A percentile compares a stretch with the other conserved stretches of the same genome.
Evolutionary conservation across 1,139 yeast species (phyloP).

Genomic region (Zygotorulaspora mrakii): DNA sequence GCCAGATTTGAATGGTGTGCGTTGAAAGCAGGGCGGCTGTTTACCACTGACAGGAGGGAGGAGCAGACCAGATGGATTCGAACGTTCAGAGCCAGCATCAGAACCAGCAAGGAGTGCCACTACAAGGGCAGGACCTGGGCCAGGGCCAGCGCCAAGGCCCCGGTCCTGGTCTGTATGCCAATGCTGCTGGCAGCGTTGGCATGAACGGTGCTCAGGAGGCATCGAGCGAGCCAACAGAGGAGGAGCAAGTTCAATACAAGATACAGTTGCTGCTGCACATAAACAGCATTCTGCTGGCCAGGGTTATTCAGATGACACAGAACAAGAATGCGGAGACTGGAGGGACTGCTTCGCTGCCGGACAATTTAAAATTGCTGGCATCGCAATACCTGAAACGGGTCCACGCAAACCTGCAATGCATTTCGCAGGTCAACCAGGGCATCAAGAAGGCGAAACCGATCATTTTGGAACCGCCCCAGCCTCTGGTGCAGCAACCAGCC

Average conservation of each 20-base stretch:
- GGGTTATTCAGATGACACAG: conserved; percentile 28
- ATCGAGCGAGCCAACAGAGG: conserved; percentile 9
- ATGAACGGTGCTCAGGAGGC: not conserved
- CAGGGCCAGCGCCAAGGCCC: too few species aligned
- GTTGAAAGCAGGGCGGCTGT: conserved; percentile 2
- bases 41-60: too few species aligned
- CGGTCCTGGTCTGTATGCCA: too few species aligned
- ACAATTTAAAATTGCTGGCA: conserved; percentile 20
- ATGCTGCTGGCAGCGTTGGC: not conserved
- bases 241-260: conserved; percentile 34
- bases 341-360: conserved; percentile 15
- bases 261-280: conserved; percentile 36
- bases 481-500: conserved; percentile 23
- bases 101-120: too few species aligned
- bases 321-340: conserved; percentile 17
- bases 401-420: conserved; percentile 37
- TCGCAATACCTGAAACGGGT: conserved; percentile 34
- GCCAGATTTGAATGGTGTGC: too few species aligned
- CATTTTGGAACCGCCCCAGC: conserved; percentile 32
- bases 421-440: conserved; percentile 37
- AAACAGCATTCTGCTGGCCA: conserved; percentile 33
- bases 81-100: not conserved
- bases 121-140: too few species aligned
- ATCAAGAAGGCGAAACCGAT: conserved; percentile 28
- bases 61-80: too few species aligned